Base-by-base conservation (phyloP, 2,329 filamentous ascomycete genomes). In the Macroventuria anomochaeta region DNA sequence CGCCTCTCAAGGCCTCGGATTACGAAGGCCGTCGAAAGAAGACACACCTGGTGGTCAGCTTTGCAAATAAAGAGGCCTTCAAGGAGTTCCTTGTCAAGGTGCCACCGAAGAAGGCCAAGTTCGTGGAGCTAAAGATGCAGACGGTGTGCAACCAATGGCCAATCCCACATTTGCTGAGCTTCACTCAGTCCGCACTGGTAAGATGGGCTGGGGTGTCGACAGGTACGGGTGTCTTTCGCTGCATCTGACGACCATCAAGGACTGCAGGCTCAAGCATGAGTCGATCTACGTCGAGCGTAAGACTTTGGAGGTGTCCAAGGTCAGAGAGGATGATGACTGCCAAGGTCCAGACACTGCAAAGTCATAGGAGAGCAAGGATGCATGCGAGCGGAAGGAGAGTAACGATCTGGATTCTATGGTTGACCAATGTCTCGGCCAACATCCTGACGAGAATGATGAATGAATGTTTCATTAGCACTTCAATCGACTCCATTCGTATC, bases 181-280 rank as follows among this genome's bases (percentile, higher is more conserved):
- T 5, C 51, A 55, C 7, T 53, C 55, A 2, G 50, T 53, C 1
- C 32, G 33, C 1, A n/a, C 32, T 6, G 51, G 50, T n/a, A 36
- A 57, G 23, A 47, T 55, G 23, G 53, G 56, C 0, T 57, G 53
- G 53, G 56, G 47, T 0, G 38, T 55, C 5, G 56, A 61, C 15
- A 26, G 8, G n/a, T 13, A 25, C 7, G 53, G 37, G 1, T 59
- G 53, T 23, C 12, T 59, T 0, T 48, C 42, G 2, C 23, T 61
- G 2, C 46, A 46, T n/a, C 10, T 41, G 17, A 51, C 46, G 0
- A 37, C 15, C 2, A 37, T 58, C 2, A 36, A 48, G 4, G 34
- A 34, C 3, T 11, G 12, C 7, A 46, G 20, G 13, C 29, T 53
- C 7, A 44, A 38, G 6, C 38, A 54, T 15, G 31, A 21, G 0